These are phyloP conservation scores for Flagelloscypha sp. DNA, from an alignment of 768 basidiomycete genomes.

Conservation along the genomic window DNA sequence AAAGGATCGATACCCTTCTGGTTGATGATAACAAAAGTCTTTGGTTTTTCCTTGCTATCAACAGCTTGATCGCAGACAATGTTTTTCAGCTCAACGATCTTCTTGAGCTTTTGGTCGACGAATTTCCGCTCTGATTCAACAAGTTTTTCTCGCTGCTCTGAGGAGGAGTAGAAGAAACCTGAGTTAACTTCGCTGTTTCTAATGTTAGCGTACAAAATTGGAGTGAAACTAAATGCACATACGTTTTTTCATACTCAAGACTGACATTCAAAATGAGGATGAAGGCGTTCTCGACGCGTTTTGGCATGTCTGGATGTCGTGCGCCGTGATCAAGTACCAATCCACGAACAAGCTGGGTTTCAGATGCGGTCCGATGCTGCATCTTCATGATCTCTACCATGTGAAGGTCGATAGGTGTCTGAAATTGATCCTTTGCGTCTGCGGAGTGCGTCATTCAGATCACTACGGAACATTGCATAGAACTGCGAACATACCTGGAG, in stretches of 20 bases:
- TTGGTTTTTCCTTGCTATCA: constrained; percentile 70
- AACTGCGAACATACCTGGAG: constrained; percentile 38
- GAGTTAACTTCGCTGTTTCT: constrained; percentile 90
- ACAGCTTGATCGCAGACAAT: constrained; percentile 91
- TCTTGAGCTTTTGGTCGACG: constrained; percentile 88
- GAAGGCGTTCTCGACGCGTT: constrained; percentile 92
- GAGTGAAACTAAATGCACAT: constrained; percentile 24
- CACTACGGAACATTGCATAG: constrained; percentile 9
- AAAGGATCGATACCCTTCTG: constrained; percentile 99
- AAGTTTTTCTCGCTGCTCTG: constrained; percentile 96
- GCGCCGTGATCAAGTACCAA: constrained; percentile 97
- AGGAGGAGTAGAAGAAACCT: constrained; percentile 97
- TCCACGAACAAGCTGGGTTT: constrained; percentile 92
- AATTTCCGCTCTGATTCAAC: constrained; percentile 95
- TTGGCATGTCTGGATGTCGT: constrained; percentile 98
- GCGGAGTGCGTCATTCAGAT: constrained; percentile 7
- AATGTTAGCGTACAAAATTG: constrained; percentile 12
- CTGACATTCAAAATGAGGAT: constrained; percentile 95
- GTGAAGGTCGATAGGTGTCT: constrained; percentile 92
- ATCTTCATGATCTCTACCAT: constrained; percentile 99
- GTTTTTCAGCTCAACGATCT: constrained; percentile 95
- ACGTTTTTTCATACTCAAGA: constrained; percentile 99
- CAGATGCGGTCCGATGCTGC: constrained; percentile 97
- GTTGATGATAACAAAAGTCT: constrained; percentile 91
- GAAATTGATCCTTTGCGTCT: constrained; percentile 62